Evolutionary conservation across 2,329 filamentous ascomycete genomes (phyloP), one percentile per base, ranked within the genome.

Genomic region (Aspergillus tamarii): DNA sequence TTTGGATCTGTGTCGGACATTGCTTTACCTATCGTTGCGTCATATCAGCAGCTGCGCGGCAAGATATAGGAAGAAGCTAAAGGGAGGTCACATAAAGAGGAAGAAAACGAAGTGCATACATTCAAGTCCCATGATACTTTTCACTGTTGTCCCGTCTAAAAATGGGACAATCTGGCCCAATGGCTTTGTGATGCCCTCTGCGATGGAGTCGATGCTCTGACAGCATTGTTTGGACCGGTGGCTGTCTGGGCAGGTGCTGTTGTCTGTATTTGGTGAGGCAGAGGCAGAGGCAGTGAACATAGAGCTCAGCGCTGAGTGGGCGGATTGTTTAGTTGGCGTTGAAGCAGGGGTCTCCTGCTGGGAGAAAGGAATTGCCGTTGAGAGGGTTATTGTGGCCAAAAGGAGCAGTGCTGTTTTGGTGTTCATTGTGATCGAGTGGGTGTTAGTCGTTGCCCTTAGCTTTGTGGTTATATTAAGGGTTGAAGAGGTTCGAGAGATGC

Each of bases 161-260:
- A 66, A 54, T 1, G 74, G 74, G 2, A 75, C 28, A 3, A 75
- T 6, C 5, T 67, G 45, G 2, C 70, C 69, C 3, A 76, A 14
- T 1, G 63, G 45, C 11, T 66, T 39, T 16, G 69, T 54, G 6
- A 76, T 1, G 4, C 61, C 55, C 1, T 70, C 60, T 0, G 70
- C 57, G 0, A 70, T 36, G 28, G 66, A 14, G 32, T 69, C 48
- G 8, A 76, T 16, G 3, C 67, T 65, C 50, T 63, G 62, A 41
- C 74, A 76, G 67, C 74, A 76, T 55, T 70, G 65, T 50, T 75
- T 74, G 32, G 60, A 67, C 14, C 63, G 64, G 1, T 67, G 64
- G n/a, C 32, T 30, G 1, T 43, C 39, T 11, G 74, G 74, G 32
- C 74, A 76, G 7, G 66, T 62, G 28, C 67, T 68, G 0, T 67